A percentile compares a stretch with the other conserved stretches of the same genome.
Evolutionary conservation across 1,284 basidiomycete species (phyloP).

Genomic region (Sporisorium exsertum): DNA sequence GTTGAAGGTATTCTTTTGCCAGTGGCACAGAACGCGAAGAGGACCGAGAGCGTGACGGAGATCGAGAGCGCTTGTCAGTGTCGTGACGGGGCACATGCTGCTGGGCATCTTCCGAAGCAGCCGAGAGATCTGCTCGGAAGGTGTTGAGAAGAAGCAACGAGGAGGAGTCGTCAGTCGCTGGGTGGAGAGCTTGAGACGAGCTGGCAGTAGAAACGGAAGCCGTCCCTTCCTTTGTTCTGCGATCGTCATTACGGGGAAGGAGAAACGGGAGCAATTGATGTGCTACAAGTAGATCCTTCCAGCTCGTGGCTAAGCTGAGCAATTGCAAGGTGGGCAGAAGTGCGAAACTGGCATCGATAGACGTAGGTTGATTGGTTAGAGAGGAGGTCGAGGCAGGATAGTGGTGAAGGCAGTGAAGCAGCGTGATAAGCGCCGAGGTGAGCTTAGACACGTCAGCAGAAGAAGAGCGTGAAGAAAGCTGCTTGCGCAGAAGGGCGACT

Average conservation of each 20-base stretch:
- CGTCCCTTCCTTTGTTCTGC: background rate
- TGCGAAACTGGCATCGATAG: constrained; percentile 37
- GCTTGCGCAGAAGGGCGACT: constrained; percentile 12
- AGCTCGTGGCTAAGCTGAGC: constrained; percentile 29
- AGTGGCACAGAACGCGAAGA: background rate
- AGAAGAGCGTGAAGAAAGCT: constrained; percentile 17
- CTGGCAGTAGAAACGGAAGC: background rate
- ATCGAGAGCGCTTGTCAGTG: background rate
- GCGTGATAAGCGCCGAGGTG: constrained; percentile 24
- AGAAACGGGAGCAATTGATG: constrained; percentile 34
- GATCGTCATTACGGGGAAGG: background rate
- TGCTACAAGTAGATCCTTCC: constrained; percentile 39
- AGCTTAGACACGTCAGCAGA: constrained; percentile 24
- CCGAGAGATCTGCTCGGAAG: constrained; percentile 25
- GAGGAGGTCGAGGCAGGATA: constrained; percentile 24
- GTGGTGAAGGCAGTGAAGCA: constrained; percentile 41
- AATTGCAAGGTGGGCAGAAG: constrained; percentile 49
- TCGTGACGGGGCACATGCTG: background rate
- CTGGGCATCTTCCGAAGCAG: constrained; percentile 6
- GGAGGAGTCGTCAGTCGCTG: constrained; percentile 11
- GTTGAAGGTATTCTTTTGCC: background rate
- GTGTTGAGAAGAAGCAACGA: constrained; percentile 54
- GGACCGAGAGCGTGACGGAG: constrained; percentile 15
- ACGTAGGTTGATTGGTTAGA: background rate
- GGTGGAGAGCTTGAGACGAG: background rate